These are phyloP conservation scores for Solanum piurae DNA, from an alignment of 257 asterid genomes.

Conservation along the genomic window DNA sequence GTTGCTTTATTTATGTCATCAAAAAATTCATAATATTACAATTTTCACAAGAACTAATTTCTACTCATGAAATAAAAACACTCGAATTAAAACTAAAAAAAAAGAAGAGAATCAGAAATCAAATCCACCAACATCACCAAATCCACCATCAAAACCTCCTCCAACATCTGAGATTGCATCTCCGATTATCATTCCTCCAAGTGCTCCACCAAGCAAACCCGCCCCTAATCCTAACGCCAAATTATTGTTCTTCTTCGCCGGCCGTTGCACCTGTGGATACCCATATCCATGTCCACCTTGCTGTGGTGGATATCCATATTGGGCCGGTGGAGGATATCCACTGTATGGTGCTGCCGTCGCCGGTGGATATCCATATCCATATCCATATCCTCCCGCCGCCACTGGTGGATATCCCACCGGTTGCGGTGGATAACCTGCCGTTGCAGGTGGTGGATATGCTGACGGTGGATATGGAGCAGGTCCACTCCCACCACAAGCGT, in stretches of 20 bases:
- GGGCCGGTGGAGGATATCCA: slow-evolving; percentile 15
- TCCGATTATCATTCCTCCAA: slow-evolving; percentile 67
- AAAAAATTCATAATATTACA: background rate
- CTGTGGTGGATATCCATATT: background rate
- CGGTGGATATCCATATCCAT: slow-evolving; percentile 1
- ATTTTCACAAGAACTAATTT: background rate
- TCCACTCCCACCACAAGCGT: background rate
- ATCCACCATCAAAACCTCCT: slow-evolving; percentile 31
- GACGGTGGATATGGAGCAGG: background rate
- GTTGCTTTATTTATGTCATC: background rate
- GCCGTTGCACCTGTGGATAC: slow-evolving; percentile 36
- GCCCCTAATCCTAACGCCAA: slow-evolving; percentile 73
- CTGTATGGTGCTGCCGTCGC: background rate
- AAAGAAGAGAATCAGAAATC: slow-evolving; percentile 25
- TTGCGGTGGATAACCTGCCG: background rate
- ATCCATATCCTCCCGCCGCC: background rate
- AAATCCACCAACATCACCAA: slow-evolving; percentile 28
- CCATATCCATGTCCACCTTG: slow-evolving; percentile 59
- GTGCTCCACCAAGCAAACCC: slow-evolving; percentile 72
- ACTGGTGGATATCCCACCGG: background rate
- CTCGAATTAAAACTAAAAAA: background rate
- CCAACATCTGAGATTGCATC: slow-evolving; percentile 55
- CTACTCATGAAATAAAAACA: background rate
- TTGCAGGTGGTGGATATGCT: background rate
- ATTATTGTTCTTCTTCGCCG: slow-evolving; percentile 38